These are phyloP conservation scores for Claviceps monticola DNA, from an alignment of 2,329 filamentous ascomycete species.

Conservation along the genomic window DNA sequence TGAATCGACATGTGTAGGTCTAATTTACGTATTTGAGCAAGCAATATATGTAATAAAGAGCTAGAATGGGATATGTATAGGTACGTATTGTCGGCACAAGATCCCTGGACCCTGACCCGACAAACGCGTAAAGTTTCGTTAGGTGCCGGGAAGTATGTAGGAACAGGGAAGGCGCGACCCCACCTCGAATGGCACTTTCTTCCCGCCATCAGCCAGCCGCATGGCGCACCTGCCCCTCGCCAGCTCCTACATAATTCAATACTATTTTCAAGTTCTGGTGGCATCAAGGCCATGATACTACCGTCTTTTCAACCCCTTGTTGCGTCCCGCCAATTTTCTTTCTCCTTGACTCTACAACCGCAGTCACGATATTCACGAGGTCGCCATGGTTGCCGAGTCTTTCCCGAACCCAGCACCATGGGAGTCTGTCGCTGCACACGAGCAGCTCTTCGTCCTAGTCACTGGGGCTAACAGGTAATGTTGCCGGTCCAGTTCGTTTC, in stretches of 20 bases:
- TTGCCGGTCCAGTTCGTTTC: background rate
- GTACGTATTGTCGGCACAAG: too few species aligned
- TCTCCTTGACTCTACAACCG: background rate
- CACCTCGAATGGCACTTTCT: background rate
- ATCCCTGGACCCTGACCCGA: too few species aligned
- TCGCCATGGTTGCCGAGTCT: conserved; percentile 2
- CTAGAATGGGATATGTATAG: background rate
- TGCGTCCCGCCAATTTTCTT: background rate
- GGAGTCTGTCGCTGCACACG: conserved; percentile 21
- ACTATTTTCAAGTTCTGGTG: too few species aligned
- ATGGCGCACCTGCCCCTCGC: too few species aligned
- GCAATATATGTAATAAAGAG: background rate
- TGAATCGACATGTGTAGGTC: background rate
- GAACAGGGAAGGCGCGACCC: background rate
- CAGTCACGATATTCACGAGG: background rate
- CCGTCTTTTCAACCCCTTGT: background rate
- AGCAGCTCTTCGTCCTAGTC: conserved; percentile 53
- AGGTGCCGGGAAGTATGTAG: background rate
- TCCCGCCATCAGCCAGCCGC: background rate
- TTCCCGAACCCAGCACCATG: conserved; percentile 17
- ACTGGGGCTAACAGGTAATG: conserved; percentile 76
- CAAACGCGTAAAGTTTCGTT: too few species aligned
- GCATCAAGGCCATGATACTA: too few species aligned
- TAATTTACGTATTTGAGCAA: too few species aligned
- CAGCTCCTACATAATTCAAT: too few species aligned